Evolutionary conservation across 805 yeast species (phyloP), one percentile per base, ranked within the genome.

Genomic region (Helenozyma baotianmanensis): DNA sequence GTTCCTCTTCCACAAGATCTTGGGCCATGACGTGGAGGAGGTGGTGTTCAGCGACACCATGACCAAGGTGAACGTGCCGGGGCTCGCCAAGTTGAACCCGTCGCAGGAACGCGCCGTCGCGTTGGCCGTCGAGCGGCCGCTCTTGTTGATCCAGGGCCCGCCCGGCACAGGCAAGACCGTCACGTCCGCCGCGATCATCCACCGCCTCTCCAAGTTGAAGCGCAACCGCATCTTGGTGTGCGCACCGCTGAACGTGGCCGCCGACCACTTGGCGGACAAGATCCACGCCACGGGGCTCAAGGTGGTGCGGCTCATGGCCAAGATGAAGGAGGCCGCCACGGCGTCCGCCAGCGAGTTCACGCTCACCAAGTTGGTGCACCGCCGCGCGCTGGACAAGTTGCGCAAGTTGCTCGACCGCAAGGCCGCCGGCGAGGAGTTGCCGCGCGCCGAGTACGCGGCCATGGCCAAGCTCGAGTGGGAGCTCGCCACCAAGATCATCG

Each of bases 201-300:
- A 84, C 47, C 95, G 86, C 49, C 62, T 87, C 33, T 68, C 78
- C 3, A 74, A 76, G 38, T 51, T 79, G 39, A 76, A 74, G 46
- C 74, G 74, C 35, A 79, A 76, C 29, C 74, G 76, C 40, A 77
- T 88, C 7, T 67, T 89, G 25, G 96, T 88, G 3, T 86, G 96
- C 67, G 96, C 97, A 3, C 96, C 97, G 14, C 88, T 96, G 14
- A 89, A 89, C 57, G 90, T 89, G 30, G 97, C 96, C 0, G 96
- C 86, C 21, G 96, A 89, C 56, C 95, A 89, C 62, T 68, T 89
- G 35, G 86, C 96, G 2, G 72, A 70, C 8, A 82, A 88, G 48
- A 64, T 89, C 25, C 72, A 77, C 33, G 54, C 58, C n/a, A 56
- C 86, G 9, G 95, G 95, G 0, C 59, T 89, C 36, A 76, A 76